phyloP scores from a whole-genome alignment of 371 early-diverging fungal species.

The Mucor circinelloides region DNA sequence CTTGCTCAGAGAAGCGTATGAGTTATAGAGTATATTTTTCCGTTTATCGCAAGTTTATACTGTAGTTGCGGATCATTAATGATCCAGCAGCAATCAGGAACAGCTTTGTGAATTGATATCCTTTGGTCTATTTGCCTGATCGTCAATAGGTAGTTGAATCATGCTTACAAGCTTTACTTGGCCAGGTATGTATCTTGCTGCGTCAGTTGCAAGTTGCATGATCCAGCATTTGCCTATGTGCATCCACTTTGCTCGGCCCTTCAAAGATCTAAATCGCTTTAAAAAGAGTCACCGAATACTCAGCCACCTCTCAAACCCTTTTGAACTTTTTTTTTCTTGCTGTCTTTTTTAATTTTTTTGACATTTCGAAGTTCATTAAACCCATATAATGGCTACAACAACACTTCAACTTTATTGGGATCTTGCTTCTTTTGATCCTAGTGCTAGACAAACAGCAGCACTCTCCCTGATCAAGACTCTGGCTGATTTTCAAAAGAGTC shows the following conservation, averaged over 20 bases:
- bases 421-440: conserved; percentile 67
- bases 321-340: neutral
- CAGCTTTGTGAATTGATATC: neutral
- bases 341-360: neutral
- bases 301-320: conserved; percentile 5
- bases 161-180: no score
- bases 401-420: conserved; percentile 71
- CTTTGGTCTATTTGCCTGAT: neutral
- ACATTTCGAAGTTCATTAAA: conserved; percentile 7
- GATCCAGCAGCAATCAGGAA: neutral
- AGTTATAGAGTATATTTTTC: neutral
- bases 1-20: neutral
- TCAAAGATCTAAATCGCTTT: neutral
- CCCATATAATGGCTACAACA: conserved; percentile 29
- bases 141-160: neutral
- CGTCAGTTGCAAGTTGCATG: neutral
- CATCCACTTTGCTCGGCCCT: neutral
- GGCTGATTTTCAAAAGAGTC: conserved; percentile 49
- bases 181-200: no score
- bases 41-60: no score
- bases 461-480: conserved; percentile 48
- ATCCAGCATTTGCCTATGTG: neutral
- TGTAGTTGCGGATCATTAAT: neutral
- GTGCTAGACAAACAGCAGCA: conserved; percentile 56
- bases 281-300: conserved; percentile 1